phyloP scores from a whole-genome alignment of 2,329 filamentous ascomycete species.

The Curvularia sp. region DNA sequence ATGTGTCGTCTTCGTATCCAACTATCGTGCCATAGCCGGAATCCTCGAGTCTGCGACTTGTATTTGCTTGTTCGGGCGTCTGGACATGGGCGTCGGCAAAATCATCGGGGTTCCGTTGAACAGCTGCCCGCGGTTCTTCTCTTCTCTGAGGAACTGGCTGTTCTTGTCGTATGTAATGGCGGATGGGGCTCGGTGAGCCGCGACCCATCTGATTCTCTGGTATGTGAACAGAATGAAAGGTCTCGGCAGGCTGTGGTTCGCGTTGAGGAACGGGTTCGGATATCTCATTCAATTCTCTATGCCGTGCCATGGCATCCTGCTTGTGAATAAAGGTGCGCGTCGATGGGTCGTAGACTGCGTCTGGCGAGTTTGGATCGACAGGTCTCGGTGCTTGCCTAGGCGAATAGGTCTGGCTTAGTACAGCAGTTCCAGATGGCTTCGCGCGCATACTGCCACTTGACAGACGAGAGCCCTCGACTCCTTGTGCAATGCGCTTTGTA shows the following conservation, averaged over 20 bases:
- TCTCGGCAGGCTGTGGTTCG: conserved; percentile 29
- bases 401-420: conserved; percentile 39
- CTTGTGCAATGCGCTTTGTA: conserved; percentile 47
- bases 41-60: conserved; percentile 26
- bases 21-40: conserved; percentile 16
- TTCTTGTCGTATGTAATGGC: conserved; percentile 20
- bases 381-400: conserved; percentile 28
- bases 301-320: conserved; percentile 45
- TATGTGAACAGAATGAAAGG: conserved; percentile 17
- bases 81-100: conserved; percentile 52
- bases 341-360: conserved; percentile 48
- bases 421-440: conserved; percentile 58
- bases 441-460: conserved; percentile 61
- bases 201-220: conserved; percentile 18
- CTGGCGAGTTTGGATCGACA: conserved; percentile 48
- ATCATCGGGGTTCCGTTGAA: conserved; percentile 50
- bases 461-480: conserved; percentile 51
- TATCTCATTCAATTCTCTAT: conserved; percentile 40
- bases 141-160: conserved; percentile 20
- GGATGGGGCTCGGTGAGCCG: conserved; percentile 31
- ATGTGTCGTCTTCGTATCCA: conserved; percentile 13
- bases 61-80: conserved; percentile 33
- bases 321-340: conserved; percentile 49
- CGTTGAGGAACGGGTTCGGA: conserved; percentile 32
- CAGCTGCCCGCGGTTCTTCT: conserved; percentile 16